Base-by-base conservation (phyloP, 768 basidiomycete genomes). In the Termitomyces sp. region DNA sequence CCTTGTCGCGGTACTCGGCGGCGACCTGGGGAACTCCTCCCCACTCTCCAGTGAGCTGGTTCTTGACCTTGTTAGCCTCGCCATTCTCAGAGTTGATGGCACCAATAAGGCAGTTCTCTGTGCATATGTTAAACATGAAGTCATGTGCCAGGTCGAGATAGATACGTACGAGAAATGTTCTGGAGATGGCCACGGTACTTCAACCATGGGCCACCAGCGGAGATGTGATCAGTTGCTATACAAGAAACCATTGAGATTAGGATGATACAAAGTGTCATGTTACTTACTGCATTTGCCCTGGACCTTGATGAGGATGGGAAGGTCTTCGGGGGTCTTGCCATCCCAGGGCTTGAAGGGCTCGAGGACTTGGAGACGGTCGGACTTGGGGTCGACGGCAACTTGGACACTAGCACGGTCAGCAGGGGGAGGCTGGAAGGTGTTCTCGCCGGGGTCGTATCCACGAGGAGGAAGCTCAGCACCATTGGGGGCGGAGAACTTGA, bases 171-270 rank as follows among this genome's bases (percentile, higher is more conserved):
- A 33, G 95, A 97, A 71, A 97, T 98, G 81, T 98, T 98, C 73
- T 97, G 83, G 68, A 98, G 87, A 75, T 98, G 96, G 61, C 96
- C 96, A 79, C 96, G 93, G 82, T 95, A 98, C 78, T 98, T 98
- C 79, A 98, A 85, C 96, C 96, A 98, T 46, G 96, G 96, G 59
- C 96, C 96, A 79, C 95, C 96, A 70, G 95, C 95, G 60, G 88
- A 91, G 73, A 96, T 94, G 74, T 96, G 93, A 72, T 96, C 94
- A 62, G 94, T 94, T 43, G 93, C 83, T 85, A 59, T 1, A 26
- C 20, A 40, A 44, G 43, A 56, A 35, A 38, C 44, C 50, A 5
- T 43, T 53, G 8, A 57, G n/a, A 41, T 43, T 41, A 57, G 56
- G 16, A 63, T 41, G 18, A n/a, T 33, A 30, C 8, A 45, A 32